phyloP scores from a whole-genome alignment of 2,329 filamentous ascomycete genomes.

The Fusarium nygamai region DNA sequence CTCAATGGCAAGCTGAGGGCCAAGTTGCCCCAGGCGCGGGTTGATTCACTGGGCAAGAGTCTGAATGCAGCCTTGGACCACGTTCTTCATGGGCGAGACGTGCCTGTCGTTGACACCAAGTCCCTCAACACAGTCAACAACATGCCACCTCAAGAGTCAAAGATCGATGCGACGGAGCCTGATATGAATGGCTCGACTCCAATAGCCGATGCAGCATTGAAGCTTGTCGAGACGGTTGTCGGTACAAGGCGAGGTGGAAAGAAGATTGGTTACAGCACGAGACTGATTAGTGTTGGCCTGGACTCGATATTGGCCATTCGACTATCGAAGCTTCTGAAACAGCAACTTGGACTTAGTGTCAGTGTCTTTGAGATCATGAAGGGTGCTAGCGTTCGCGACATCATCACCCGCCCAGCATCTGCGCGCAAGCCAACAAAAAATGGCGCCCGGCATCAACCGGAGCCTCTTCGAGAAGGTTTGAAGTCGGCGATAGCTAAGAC shows the following conservation, averaged over 20 bases:
- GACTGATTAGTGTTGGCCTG: constrained; percentile 7
- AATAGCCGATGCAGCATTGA: not conserved
- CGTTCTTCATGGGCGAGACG: not conserved
- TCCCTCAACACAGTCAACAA: not conserved
- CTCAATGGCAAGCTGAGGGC: constrained; percentile 13
- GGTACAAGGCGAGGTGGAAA: not conserved
- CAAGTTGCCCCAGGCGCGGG: not conserved
- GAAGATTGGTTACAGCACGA: constrained; percentile 3
- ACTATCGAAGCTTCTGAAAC: constrained; percentile 17
- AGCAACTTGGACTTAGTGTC: not conserved
- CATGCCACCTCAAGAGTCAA: accelerated
- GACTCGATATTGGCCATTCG: constrained; percentile 27
- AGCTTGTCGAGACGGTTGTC: not conserved
- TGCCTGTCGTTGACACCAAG: not conserved
- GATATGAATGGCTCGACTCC: not conserved
- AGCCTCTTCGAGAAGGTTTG: not conserved
- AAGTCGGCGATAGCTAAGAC: not conserved
- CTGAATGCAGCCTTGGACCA: not conserved
- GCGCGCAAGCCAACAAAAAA: not conserved
- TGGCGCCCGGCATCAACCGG: not conserved
- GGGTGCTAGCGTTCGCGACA: not conserved
- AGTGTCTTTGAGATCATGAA: constrained; percentile 26
- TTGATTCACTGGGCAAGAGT: not conserved
- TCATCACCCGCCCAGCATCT: not conserved
- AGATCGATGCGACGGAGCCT: accelerated